Evolutionary conservation across 805 yeast genomes (phyloP), one percentile per base, ranked within the genome.

Genomic region (Saccharomycopsis sp.): DNA sequence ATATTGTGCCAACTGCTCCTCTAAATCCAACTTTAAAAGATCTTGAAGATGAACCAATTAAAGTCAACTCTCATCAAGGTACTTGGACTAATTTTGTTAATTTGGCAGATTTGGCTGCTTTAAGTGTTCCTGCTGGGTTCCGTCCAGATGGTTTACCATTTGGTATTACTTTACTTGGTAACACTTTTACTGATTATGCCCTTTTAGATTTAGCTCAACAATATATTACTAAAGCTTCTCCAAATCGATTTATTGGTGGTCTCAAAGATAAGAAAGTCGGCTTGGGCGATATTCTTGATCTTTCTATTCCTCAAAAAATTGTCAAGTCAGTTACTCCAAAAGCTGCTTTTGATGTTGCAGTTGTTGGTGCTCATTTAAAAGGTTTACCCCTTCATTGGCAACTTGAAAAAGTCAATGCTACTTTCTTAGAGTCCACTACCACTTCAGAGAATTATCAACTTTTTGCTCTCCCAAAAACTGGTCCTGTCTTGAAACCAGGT

Each of bases 81-180:
- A 87, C 96, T n/a, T 89, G 95, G 79, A 89, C 97, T 23, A 89
- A 89, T 63, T 92, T 92, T 58, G 96, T 85, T 52, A 89, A 92
- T 59, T 70, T 89, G 57, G 95, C 96, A 3, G 97, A 89, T 55
- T 61, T 88, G 66, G 79, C 94, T 28, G 97, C 95, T 1, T 66
- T 89, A 52, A 86, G 97, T 0, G 69, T 89, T 41, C 97, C 98
- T 20, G 82, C 79, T 19, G 96, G 95, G 2, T 89, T 86, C 71
- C 19, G 27, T 13, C 51, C 70, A 1, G 96, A 89, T 58, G 94
- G 94, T 3, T 61, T 89, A 50, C 96, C 97, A 6, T 79, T 76
- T 48, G 97, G 97, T 60, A 74, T 89, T 44, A 89, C 97, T 4
- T 67, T 89, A 37, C 67, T 89, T 45, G 86, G 89, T 30, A 70